phyloP scores from a whole-genome alignment of 805 yeast genomes.

The Candida verbasci region DNA sequence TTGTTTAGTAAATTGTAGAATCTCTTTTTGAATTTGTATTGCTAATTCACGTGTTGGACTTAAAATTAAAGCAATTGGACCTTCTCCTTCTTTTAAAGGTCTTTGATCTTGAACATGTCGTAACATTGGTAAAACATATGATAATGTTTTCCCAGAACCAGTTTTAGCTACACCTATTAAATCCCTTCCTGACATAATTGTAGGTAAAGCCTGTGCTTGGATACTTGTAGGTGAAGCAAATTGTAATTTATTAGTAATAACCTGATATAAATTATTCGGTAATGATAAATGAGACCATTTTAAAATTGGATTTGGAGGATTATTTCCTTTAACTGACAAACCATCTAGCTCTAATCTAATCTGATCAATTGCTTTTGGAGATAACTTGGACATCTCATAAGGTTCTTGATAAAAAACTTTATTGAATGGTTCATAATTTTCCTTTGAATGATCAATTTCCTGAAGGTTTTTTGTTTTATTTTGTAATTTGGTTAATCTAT shows the following conservation, averaged over 20 bases:
- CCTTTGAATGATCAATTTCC: constrained; percentile 40
- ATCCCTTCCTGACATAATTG: constrained; percentile 85
- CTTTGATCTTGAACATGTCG: constrained; percentile 79
- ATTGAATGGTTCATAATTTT: constrained; percentile 49
- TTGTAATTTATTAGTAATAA: constrained; percentile 45
- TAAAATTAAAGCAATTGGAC: constrained; percentile 75
- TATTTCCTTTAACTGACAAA: constrained; percentile 59
- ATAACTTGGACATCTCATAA: constrained; percentile 43
- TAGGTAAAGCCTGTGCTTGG: constrained; percentile 88
- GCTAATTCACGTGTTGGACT: constrained; percentile 95
- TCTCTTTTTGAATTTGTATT: constrained; percentile 70
- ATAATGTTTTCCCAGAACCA: constrained; percentile 93
- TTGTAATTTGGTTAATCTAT: constrained; percentile 37
- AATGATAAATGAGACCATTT: constrained; percentile 84
- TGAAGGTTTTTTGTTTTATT: constrained; percentile 50
- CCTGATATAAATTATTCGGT: constrained; percentile 51
- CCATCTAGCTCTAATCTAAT: constrained; percentile 54
- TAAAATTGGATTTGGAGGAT: constrained; percentile 60
- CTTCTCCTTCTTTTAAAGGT: constrained; percentile 45
- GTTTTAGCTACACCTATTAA: constrained; percentile 93
- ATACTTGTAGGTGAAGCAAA: constrained; percentile 76
- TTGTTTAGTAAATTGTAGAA: constrained; percentile 51
- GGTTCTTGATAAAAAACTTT: constrained; percentile 64
- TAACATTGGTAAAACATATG: constrained; percentile 79
- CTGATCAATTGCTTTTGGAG: constrained; percentile 52